phyloP scores from a whole-genome alignment of 2,329 filamentous ascomycete genomes.

The Zalaria sp. region DNA sequence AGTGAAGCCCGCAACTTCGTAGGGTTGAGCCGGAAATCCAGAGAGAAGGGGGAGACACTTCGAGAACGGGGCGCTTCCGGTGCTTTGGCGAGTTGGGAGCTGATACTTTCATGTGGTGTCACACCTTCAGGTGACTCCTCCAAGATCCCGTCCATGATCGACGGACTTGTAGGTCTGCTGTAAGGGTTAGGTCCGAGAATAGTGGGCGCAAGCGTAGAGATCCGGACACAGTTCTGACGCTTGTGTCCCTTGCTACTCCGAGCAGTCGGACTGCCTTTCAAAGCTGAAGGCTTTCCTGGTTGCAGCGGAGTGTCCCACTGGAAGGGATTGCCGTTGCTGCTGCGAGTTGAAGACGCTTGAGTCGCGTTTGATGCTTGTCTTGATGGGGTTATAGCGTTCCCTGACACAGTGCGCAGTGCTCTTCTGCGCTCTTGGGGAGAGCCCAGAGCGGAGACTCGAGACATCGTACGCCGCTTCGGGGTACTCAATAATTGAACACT shows the following conservation, averaged over 20 bases:
- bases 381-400: conserved; percentile 17
- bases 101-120: too few relatives aligned
- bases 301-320: conserved; percentile 27
- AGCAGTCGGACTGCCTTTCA: conserved; percentile 30
- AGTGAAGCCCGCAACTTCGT: conserved; percentile 22
- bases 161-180: conserved; percentile 20
- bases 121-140: conserved; percentile 15
- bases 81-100: too few relatives aligned
- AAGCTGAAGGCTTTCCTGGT: conserved; percentile 24
- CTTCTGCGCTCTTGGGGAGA: conserved; percentile 23
- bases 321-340: conserved; percentile 31
- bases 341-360: conserved; percentile 20
- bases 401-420: conserved; percentile 18
- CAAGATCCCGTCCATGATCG: conserved; percentile 21
- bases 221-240: conserved; percentile 30
- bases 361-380: conserved; percentile 25
- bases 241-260: conserved; percentile 24
- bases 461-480: conserved; percentile 15
- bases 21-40: conserved; percentile 20
- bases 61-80: conserved; percentile 7
- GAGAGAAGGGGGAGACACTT: conserved; percentile 18
- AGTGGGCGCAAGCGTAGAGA: conserved; percentile 27
- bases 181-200: conserved; percentile 22
- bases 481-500: conserved; percentile 18
- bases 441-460: conserved; percentile 23